Percentiles rank a stretch among this genome's conserved stretches.
phyloP scores from a whole-genome alignment of 345 rosid species.

The Murraya koenigii region DNA sequence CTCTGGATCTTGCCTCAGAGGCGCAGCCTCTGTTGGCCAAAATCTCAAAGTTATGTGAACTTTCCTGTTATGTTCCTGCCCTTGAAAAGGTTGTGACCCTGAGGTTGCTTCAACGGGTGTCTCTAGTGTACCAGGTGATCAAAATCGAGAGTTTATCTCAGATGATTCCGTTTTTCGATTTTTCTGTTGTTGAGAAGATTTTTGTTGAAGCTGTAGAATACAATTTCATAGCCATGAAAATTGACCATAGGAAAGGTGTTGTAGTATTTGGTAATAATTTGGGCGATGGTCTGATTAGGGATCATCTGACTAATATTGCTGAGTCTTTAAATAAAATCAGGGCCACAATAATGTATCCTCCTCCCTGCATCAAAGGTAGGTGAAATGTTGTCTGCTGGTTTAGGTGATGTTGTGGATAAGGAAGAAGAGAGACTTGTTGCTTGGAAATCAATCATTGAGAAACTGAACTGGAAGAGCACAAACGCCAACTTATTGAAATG shows the following conservation, averaged over 20 bases:
- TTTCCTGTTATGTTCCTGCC: constrained; percentile 77
- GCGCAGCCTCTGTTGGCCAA: constrained; percentile 69
- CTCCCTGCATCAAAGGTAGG: constrained; percentile 63
- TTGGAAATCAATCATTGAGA: constrained; percentile 88
- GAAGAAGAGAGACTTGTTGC: constrained; percentile 93
- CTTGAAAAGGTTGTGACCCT: constrained; percentile 87
- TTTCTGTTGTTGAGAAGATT: constrained; percentile 80
- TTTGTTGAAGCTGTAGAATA: constrained; percentile 91
- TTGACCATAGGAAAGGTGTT: constrained; percentile 80
- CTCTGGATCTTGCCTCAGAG: constrained; percentile 77
- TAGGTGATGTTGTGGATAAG: constrained; percentile 78
- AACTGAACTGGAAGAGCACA: constrained; percentile 88
- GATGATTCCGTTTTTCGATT: constrained; percentile 80
- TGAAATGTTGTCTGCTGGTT: constrained; percentile 55
- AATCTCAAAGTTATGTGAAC: constrained; percentile 76
- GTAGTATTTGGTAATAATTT: constrained; percentile 51
- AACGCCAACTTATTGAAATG: constrained; percentile 86
- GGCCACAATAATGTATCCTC: constrained; percentile 59
- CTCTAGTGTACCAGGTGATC: constrained; percentile 81
- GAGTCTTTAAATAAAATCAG: constrained; percentile 77
- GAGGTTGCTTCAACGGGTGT: constrained; percentile 89
- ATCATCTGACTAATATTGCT: constrained; percentile 66
- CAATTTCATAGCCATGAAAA: constrained; percentile 74
- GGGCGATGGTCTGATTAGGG: constrained; percentile 73
- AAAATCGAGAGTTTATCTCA: constrained; percentile 70